Base-by-base conservation (phyloP, 768 basidiomycete genomes). In the Butyriboletus loyo region DNA sequence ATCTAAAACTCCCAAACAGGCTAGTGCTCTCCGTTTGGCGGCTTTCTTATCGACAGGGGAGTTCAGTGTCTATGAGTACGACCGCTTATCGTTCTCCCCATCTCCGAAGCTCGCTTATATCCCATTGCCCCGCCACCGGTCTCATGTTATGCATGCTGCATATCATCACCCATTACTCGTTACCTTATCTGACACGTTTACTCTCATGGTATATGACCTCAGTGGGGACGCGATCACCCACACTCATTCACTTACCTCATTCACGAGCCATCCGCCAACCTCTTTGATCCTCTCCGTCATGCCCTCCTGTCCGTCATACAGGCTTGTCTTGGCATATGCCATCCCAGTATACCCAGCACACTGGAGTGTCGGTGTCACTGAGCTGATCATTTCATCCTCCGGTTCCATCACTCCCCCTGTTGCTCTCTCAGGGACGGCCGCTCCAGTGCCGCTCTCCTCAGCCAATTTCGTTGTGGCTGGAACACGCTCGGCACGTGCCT, bases 111-210 rank as follows among this genome's bases (percentile, higher is more conserved):
- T 79, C 40, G 70, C 76, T 14, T 83, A 86, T 62, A 64, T 76
- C 35, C 84, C 84, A 17, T 53, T 65, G 8, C 54, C 62, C 25
- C 71, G 70, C 34, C 66, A 73, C 40, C 73, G 81, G 40, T 66
- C 76, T 13, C 75, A 76, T 17, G 77, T 86, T 52, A 75, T 80
- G 42, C 84, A 84, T 41, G 86, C 85, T 14, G 87, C 78, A 8
- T 92, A 89, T 62, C 82, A 90, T 59, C 86, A 91, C 53, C 90
- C 88, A 1, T 70, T 92, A 6, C 83, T 92, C 46, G 77, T 88
- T 44, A 83, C 87, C 0, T 74, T 92, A 42, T 85, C 89, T 24
- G 72, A 78, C 56, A 68, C 76, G 32, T 91, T 92, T 64, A 76
- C 75, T 13, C 77, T 92, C 21, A 83, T 83, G 40, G 67, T 91